Evolutionary conservation across 768 basidiomycete genomes (phyloP).

Genomic region (Filobasidium floriforme): DNA sequence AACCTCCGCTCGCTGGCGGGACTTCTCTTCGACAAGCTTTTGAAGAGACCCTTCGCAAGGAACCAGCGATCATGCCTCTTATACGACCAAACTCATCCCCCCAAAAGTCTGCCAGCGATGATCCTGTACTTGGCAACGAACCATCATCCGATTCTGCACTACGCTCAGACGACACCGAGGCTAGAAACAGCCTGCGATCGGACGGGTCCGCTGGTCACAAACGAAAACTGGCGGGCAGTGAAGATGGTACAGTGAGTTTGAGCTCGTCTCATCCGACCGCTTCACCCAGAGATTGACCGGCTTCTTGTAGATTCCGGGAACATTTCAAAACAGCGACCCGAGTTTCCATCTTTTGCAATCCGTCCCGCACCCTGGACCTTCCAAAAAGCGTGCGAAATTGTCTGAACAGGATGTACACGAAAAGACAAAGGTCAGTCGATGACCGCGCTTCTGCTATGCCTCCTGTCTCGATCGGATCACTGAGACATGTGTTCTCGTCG

Average conservation of each 20-base stretch:
- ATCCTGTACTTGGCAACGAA: neutral
- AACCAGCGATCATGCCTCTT: neutral
- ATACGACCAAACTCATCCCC: neutral
- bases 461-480: too few species aligned
- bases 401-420: neutral
- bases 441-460: too few species aligned
- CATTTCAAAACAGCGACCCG: neutral
- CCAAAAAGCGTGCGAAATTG: neutral
- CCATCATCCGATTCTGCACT: neutral
- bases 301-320: neutral
- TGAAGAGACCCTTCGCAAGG: conserved; percentile 1
- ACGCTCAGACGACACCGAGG: neutral
- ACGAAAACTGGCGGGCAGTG: neutral
- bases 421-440: neutral
- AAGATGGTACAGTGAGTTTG: conserved; percentile 4
- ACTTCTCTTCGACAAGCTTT: neutral
- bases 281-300: too few species aligned
- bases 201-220: neutral
- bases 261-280: neutral
- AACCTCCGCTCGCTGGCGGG: neutral
- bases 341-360: conserved; percentile 5
- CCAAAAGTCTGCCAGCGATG: neutral
- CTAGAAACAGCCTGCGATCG: neutral
- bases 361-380: neutral
- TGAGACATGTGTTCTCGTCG: too few species aligned